A percentile compares a stretch with the other conserved stretches of the same genome.
phyloP scores from a whole-genome alignment of 768 basidiomycete species.

The Saitozyma podzolica region DNA sequence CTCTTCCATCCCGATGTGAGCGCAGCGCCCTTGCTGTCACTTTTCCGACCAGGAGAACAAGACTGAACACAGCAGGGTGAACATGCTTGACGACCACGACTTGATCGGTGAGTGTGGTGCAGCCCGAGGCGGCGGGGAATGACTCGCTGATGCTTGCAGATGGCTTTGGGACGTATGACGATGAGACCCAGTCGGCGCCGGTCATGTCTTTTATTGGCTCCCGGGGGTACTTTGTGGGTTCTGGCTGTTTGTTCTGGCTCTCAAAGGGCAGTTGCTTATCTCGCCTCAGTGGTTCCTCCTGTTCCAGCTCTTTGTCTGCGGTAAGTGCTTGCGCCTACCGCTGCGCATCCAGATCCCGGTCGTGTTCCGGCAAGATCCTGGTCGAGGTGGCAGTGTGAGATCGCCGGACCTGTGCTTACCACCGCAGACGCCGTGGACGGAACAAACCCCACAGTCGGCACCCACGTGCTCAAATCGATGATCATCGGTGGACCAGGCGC shows the following conservation, averaged over 20 bases:
- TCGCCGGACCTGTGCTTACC: no score
- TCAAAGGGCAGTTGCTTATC: conserved; percentile 26
- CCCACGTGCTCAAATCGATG: conserved; percentile 68
- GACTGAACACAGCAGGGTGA: conserved; percentile 30
- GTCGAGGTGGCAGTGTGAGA: no score
- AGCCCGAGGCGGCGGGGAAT: conserved; percentile 38
- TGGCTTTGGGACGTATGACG: conserved; percentile 49
- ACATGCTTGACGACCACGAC: conserved; percentile 56
- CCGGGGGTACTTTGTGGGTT: conserved; percentile 69
- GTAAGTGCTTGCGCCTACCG: no score
- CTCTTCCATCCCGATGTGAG: conserved; percentile 71
- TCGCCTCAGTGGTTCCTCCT: conserved; percentile 63
- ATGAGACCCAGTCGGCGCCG: conserved; percentile 40
- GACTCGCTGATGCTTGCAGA: conserved; percentile 8
- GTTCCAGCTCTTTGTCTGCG: conserved; percentile 88
- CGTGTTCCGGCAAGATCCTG: no score
- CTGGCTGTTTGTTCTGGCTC: conserved; percentile 41
- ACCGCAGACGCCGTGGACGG: conserved; percentile 74
- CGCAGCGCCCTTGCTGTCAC: conserved; percentile 4
- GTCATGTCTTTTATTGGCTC: conserved; percentile 67
- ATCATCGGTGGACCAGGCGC: conserved; percentile 75
- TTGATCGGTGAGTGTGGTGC: conserved; percentile 51
- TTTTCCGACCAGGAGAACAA: neutral
- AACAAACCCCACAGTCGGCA: conserved; percentile 61
- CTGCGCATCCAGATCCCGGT: no score